Percentiles rank a stretch among this genome's conserved stretches.
phyloP scores from a whole-genome alignment of 805 yeast genomes.

The Phaffomyces opuntiae region DNA sequence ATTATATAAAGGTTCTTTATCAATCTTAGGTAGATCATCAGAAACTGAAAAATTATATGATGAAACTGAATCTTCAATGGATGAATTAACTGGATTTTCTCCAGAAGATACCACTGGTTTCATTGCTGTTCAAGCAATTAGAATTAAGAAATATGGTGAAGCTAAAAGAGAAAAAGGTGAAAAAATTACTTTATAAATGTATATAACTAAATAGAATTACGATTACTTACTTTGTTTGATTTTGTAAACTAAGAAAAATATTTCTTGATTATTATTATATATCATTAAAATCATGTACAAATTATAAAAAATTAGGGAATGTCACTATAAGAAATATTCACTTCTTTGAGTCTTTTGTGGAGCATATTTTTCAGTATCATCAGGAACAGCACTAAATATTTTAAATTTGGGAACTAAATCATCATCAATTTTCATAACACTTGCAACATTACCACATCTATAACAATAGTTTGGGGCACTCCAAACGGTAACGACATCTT shows the following conservation, averaged over 20 bases:
- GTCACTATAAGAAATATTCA: slow-evolving; percentile 24
- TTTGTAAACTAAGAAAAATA: no score
- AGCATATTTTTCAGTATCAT: slow-evolving; percentile 40
- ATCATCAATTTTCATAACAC: slow-evolving; percentile 94
- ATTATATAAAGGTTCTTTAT: slow-evolving; percentile 84
- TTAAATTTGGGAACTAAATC: slow-evolving; percentile 82
- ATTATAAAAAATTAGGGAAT: no score
- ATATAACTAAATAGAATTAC: not conserved
- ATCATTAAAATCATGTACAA: not conserved
- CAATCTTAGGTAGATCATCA: slow-evolving; percentile 88
- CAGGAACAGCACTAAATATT: slow-evolving; percentile 93
- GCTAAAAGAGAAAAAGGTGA: slow-evolving; percentile 78
- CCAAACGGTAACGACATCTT: slow-evolving; percentile 97
- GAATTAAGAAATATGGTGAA: slow-evolving; percentile 97
- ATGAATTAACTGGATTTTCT: slow-evolving; percentile 94
- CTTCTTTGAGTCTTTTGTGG: slow-evolving; percentile 29
- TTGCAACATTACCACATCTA: slow-evolving; percentile 96
- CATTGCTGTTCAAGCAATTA: slow-evolving; percentile 96
- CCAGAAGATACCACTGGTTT: slow-evolving; percentile 97
- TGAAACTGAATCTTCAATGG: slow-evolving; percentile 98
- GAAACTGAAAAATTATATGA: slow-evolving; percentile 95
- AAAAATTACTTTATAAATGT: slow-evolving; percentile 27
- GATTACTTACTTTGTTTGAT: no score
- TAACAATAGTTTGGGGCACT: slow-evolving; percentile 96
- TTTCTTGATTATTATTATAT: not conserved